Evolutionary conservation across 805 yeast genomes (phyloP), one percentile per base, ranked within the genome.

Genomic region (Metschnikowia sp.): DNA sequence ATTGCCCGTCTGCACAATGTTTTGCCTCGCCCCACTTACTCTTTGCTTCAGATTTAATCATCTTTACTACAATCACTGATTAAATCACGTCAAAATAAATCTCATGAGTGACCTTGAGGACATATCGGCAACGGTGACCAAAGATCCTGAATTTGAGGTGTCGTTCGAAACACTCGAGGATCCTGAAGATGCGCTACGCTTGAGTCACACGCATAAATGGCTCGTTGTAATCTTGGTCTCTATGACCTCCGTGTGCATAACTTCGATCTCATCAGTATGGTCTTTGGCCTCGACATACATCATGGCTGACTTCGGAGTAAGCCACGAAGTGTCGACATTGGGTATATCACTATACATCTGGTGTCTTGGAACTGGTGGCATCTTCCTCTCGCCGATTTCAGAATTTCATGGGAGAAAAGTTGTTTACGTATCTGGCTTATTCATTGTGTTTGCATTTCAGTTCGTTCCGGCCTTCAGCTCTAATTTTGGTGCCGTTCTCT

Each of bases 371-470:
- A 53, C 56, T 8, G 68, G 70, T 8, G 65, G 65, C 1, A 55
- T 63, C 28, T 61, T 65, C 43, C 54, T 85, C 47, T 85, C 89
- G 2, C 78, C 79, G 43, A 58, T 79, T 11, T 80, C 87, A 18
- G 94, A 86, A 60, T 64, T 79, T 32, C 68, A 74, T 50, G 94
- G 94, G 2, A 69, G 94, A 47, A 77, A 76, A 36, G 69, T 75
- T 8, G 63, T 80, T 4, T 64, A 85, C 35, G 49, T 71, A 1
- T 60, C 66, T 2, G 66, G 67, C 3, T 48, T 64, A 2, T 33
- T 49, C 7, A 36, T 60, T 10, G 56, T 56, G 12, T 54, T 57
- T 15, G 48, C 52, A 3, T 59, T 65, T 50, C 60, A 62, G 47
- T 51, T 62, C 30, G 48, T 64, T 13, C 64, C 66, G 2, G 61